Conservation (phyloP, 495 filamentous ascomycete species). For the Acidiella bohemica region DNA sequence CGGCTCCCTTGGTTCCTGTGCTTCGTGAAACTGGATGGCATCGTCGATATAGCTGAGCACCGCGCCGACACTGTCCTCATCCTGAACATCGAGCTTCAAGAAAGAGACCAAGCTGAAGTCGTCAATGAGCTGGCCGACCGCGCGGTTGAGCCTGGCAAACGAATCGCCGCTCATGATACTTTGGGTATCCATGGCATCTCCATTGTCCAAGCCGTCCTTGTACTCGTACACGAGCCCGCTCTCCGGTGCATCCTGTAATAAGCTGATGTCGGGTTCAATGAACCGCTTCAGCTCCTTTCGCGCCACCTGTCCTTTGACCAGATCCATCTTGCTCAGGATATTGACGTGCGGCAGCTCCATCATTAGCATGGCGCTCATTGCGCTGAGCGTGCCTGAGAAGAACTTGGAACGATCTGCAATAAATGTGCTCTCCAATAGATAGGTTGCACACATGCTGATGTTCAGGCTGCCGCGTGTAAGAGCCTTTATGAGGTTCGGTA, state of each 20-base stretch:
- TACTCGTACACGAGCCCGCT: constrained; percentile 30
- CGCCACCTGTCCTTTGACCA: constrained; percentile 69
- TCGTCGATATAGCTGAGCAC: constrained; percentile 97
- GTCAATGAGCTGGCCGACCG: constrained; percentile 81
- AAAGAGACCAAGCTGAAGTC: constrained; percentile 97
- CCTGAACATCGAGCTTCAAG: constrained; percentile 72
- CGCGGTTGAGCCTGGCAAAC: constrained; percentile 66
- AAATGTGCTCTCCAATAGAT: constrained; percentile 89
- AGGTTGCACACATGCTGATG: constrained; percentile 85
- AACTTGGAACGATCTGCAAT: constrained; percentile 91
- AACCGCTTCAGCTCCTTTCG: constrained; percentile 78
- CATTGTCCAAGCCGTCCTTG: constrained; percentile 25
- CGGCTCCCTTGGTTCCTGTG: constrained; percentile 83
- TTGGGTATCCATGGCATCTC: constrained; percentile 45
- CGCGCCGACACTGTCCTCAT: constrained; percentile 82
- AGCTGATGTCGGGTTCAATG: constrained; percentile 62
- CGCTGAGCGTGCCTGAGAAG: constrained; percentile 86
- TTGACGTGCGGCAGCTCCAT: constrained; percentile 92
- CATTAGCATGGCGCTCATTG: constrained; percentile 98
- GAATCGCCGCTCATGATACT: constrained; percentile 64
- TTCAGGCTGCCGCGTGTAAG: constrained; percentile 72
- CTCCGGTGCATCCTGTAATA: constrained; percentile 51
- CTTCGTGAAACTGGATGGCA: constrained; percentile 88
- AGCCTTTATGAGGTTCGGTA: constrained; percentile 73
- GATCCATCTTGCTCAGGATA: constrained; percentile 91